Evolutionary conservation across 176 grass and related monocot genomes (phyloP).

Genomic region (Carex cristatella): DNA sequence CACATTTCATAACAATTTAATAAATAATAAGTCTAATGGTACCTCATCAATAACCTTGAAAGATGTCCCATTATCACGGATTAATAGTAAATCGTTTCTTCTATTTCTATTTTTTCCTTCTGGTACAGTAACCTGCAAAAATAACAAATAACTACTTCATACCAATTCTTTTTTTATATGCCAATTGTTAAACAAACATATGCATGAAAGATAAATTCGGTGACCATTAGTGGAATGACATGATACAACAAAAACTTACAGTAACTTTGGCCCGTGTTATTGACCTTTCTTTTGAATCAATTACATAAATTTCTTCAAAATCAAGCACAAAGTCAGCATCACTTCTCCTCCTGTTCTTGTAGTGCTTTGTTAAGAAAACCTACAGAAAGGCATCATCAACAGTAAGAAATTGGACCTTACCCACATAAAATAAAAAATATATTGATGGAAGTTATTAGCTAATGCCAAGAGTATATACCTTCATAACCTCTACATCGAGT

Average conservation of each 20-base stretch:
- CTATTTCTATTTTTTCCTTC: slow-evolving; percentile 77
- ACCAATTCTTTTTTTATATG: not conserved
- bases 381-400: slow-evolving; percentile 27
- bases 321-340: slow-evolving; percentile 82
- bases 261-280: slow-evolving; percentile 81
- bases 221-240: not conserved
- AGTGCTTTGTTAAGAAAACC: slow-evolving; percentile 97
- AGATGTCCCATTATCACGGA: slow-evolving; percentile 57
- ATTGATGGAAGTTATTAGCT: not conserved
- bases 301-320: slow-evolving; percentile 99
- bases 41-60: slow-evolving; percentile 83
- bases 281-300: slow-evolving; percentile 84
- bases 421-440: not conserved
- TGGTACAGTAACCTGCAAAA: slow-evolving; percentile 61
- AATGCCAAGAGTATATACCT: slow-evolving; percentile 39
- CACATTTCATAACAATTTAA: not conserved
- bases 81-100: slow-evolving; percentile 61
- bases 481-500: slow-evolving; percentile 65
- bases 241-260: slow-evolving; percentile 39
- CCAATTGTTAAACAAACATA: not conserved
- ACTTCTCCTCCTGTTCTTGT: slow-evolving; percentile 61
- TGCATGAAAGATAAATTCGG: not conserved
- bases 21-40: slow-evolving; percentile 21
- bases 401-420: not conserved
- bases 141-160: slow-evolving; percentile 2